A percentile compares a stretch with the other conserved stretches of the same genome.
Evolutionary conservation across 1,139 yeast species (phyloP).

Genomic region (Trichomonascaceae sp.): DNA sequence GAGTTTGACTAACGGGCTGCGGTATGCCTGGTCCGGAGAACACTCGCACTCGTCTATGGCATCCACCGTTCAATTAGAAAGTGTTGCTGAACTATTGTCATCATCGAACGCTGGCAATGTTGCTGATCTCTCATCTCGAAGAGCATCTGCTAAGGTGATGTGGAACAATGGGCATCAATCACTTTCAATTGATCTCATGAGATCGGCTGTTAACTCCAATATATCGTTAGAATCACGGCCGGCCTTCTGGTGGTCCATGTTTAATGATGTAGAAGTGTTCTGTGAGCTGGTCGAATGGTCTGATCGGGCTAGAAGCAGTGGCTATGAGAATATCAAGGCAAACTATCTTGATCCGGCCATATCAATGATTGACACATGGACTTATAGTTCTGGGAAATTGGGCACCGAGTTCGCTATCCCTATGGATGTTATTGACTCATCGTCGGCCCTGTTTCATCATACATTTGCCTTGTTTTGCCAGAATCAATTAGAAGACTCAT

Average conservation of each 20-base stretch:
- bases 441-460: conserved; percentile 45
- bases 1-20: conserved; percentile 3
- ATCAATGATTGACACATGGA: conserved; percentile 18
- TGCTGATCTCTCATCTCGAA: conserved; percentile 7
- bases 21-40: conserved; percentile 11
- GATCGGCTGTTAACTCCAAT: conserved; percentile 7
- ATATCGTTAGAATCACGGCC: conserved; percentile 3
- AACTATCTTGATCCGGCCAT: conserved; percentile 48
- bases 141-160: conserved; percentile 17
- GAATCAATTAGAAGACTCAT: conserved; percentile 47
- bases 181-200: conserved; percentile 18
- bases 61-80: conserved; percentile 11
- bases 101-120: not conserved
- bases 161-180: conserved; percentile 24
- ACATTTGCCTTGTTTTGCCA: conserved; percentile 74
- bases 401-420: not conserved
- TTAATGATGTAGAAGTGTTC: conserved; percentile 17
- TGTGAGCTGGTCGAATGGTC: conserved; percentile 60
- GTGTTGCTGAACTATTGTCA: not conserved
- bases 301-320: conserved; percentile 61
- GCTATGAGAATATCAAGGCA: conserved; percentile 51
- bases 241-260: not conserved
- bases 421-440: conserved; percentile 14
- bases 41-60: conserved; percentile 16
- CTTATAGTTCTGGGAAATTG: conserved; percentile 7